Evolutionary conservation across 805 yeast genomes (phyloP), one percentile per base, ranked within the genome.

Genomic region (Cyberlindnera suaveolens): DNA sequence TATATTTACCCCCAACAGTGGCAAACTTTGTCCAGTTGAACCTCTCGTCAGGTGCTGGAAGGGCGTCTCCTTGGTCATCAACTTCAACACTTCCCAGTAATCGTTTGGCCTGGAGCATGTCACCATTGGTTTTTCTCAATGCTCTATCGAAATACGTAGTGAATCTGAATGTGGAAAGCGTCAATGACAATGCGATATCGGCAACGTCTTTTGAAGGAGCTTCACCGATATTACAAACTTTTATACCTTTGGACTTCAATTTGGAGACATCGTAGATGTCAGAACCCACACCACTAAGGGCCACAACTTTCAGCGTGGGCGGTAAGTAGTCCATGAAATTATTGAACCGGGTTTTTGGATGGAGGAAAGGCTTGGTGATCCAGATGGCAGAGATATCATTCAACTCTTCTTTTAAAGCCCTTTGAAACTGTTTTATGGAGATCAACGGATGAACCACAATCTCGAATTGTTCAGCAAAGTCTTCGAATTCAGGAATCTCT

Each of bases 161-260:
- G 62, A 73, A 71, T 49, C 93, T 68, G 64, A 81, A 81, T 23
- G 80, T 72, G 39, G 77, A 70, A 46, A 84, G 54, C 1, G 82
- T 65, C 52, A 80, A 69, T 52, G 66, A 72, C 39, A 83, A 62
- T 3, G 81, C 90, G 44, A 79, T 61, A 49, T 85, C 93, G 3
- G 89, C 84, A 30, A 85, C 93, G 14, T 83, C 80, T 23, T 68
- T 74, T 2, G 84, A 75, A 0, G 82, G 79, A 31, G 69, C 68
- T 8, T 74, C 63, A 47, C 85, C 74, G 44, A 80, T 78, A 57
- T 85, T 81, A 47, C 85, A 77, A 50, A 85, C 65, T 18, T 65
- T 54, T 34, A 85, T 75, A n/a, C 72, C 74, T 16, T 68, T 66
- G 29, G 62, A 63, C 20, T 64, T 60, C 61, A 81, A 60, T 14